A percentile compares a stretch with the other conserved stretches of the same genome.
phyloP scores from a whole-genome alignment of 1,139 yeast species.

The Suhomyces terraborum region DNA sequence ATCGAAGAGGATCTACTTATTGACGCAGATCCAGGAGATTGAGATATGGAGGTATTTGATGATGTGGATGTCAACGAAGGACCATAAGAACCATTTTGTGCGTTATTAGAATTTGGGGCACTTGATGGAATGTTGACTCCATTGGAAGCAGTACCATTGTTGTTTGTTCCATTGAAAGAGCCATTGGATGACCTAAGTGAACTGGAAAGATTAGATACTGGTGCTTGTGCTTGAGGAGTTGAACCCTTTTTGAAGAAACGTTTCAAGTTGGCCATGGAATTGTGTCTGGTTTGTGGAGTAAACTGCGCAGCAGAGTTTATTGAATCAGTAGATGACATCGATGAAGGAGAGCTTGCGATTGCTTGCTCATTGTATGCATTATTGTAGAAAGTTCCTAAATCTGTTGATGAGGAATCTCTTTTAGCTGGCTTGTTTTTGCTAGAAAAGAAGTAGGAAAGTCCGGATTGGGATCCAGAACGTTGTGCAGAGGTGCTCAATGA shows the following conservation, averaged over 20 bases:
- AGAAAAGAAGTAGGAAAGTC: conserved; percentile 50
- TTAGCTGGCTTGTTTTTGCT: conserved; percentile 33
- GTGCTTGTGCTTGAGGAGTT: conserved; percentile 29
- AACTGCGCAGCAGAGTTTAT: conserved; percentile 20
- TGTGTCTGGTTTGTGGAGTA: conserved; percentile 48
- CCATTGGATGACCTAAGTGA: conserved; percentile 35
- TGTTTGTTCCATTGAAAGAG: conserved; percentile 2
- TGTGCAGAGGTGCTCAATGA: conserved; percentile 33
- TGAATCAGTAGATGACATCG: conserved; percentile 44
- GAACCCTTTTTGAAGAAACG: conserved; percentile 56
- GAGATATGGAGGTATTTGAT: conserved; percentile 38
- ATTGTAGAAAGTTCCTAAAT: conserved; percentile 49
- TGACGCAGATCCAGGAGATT: conserved; percentile 29
- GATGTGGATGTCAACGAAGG: conserved; percentile 31
- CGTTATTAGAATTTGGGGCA: conserved; percentile 15
- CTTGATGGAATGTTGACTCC: conserved; percentile 20
- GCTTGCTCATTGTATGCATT: conserved; percentile 41
- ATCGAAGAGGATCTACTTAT: conserved; percentile 32
- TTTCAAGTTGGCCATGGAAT: conserved; percentile 74
- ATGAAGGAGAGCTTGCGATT: conserved; percentile 41
- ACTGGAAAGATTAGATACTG: conserved; percentile 42
- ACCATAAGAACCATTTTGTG: conserved; percentile 12
- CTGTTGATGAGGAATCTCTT: conserved; percentile 38
- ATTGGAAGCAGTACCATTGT: conserved; percentile 15
- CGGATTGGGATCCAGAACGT: conserved; percentile 48